Evolutionary conservation across 163 green algal species (phyloP).

Genomic region (Scenedesmus sp.): DNA sequence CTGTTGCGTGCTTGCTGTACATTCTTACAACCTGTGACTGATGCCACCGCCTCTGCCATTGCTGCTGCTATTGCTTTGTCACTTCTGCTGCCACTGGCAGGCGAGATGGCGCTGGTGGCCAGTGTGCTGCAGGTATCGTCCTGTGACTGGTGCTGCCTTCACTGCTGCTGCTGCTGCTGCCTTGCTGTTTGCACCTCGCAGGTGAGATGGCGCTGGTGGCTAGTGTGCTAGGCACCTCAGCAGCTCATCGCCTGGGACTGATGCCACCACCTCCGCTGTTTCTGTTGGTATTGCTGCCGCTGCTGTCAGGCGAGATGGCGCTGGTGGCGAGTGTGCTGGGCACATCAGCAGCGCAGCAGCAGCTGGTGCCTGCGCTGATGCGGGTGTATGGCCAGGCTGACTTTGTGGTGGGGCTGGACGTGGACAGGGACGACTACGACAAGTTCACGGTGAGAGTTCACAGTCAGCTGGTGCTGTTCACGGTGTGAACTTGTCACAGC

Average conservation of each 20-base stretch:
- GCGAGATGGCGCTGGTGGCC: too few relatives aligned
- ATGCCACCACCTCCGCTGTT: not conserved
- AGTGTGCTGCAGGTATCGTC: too few relatives aligned
- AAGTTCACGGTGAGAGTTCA: conserved; percentile 73
- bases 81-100: too few relatives aligned
- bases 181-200: not conserved
- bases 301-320: conserved; percentile 66
- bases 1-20: not conserved
- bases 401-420: conserved; percentile 87
- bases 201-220: conserved; percentile 72
- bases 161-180: too few relatives aligned
- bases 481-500: too few relatives aligned
- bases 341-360: conserved; percentile 50
- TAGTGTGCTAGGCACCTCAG: conserved; percentile 55
- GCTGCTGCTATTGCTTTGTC: not conserved
- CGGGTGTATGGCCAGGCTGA: conserved; percentile 78
- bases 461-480: not conserved
- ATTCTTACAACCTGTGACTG: not conserved
- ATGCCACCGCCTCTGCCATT: not conserved
- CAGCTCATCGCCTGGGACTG: not conserved
- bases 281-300: not conserved
- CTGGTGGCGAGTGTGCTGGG: conserved; percentile 67
- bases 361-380: conserved; percentile 84
- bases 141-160: not conserved
- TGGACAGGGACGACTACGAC: conserved; percentile 80